Evolutionary conservation across 768 basidiomycete species (phyloP), one percentile per base, ranked within the genome.

Genomic region (Astraeus odoratus): DNA sequence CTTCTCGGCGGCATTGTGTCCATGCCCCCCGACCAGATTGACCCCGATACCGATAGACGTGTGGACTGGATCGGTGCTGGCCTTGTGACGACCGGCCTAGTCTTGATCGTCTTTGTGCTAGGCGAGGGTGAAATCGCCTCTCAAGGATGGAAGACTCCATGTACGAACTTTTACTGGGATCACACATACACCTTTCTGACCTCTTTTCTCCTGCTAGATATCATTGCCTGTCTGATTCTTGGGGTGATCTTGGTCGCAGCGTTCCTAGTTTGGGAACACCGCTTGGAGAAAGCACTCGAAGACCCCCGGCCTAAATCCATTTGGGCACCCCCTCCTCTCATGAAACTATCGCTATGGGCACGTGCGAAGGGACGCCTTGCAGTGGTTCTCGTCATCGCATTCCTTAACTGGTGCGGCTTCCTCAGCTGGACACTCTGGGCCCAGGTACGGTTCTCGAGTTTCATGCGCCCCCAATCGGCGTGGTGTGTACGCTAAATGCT

Each of bases 31-130:
- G 39, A 41, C 26, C 18, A 27, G 10, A 2, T 30, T 5, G 39
- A 41, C 19, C 5, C 8, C 16, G 82, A 86, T 24, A 27, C 63
- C 0, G 90, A 93, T 45, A 59, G 67, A 20, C 69, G 80, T 0
- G 71, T 91, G 0, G 90, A 93, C 48, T 90, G 86, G 86, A 61
- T 86, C 16, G 90, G 90, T 3, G 83, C 82, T 0, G 60, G 72
- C 13, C 60, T 91, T 12, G 64, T 79, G 43, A 87, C 86, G 0
- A 59, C 67, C 1, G 86, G 84, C 0, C 65, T 91, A 25, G 75
- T 83, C 1, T 63, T 91, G 0, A 70, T 92, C 49, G 71, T 83
- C 7, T 91, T 89, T 53, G 80, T 81, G 0, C 73, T 93, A 3
- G 78, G 81, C 39, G 77, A 86, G 50, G 86, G 79, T 5, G 71